phyloP scores from a whole-genome alignment of 1,139 yeast genomes.

The Barnettozyma hawaiiensis region DNA sequence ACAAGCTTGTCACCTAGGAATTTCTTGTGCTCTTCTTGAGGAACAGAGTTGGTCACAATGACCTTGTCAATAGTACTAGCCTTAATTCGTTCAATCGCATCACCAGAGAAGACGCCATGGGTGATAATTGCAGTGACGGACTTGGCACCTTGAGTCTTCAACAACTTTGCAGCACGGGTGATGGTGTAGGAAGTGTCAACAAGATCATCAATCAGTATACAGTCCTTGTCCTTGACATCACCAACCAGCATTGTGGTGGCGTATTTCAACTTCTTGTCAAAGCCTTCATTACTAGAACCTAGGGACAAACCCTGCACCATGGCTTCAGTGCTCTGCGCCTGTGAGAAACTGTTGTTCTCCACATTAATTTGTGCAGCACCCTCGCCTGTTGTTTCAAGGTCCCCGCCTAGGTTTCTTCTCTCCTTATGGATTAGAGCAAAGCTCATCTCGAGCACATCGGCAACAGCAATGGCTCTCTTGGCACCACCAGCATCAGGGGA shows the following conservation, averaged over 20 bases:
- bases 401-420: conserved; percentile 42
- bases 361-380: conserved; percentile 3
- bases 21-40: conserved; percentile 55
- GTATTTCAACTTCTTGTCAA: conserved; percentile 31
- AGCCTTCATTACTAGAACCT: conserved; percentile 22
- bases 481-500: conserved; percentile 99
- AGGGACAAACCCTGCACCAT: conserved; percentile 1
- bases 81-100: conserved; percentile 70
- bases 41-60: conserved; percentile 90
- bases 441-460: conserved; percentile 82
- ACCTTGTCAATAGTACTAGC: conserved; percentile 74
- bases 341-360: not conserved
- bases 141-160: conserved; percentile 89
- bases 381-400: not conserved
- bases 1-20: conserved; percentile 62
- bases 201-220: conserved; percentile 86
- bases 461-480: conserved; percentile 88
- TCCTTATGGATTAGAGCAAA: conserved; percentile 97
- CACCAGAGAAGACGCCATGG: conserved; percentile 91
- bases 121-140: conserved; percentile 85
- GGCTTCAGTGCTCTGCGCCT: not conserved
- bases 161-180: conserved; percentile 82
- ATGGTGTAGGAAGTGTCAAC: conserved; percentile 93
- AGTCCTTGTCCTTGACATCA: conserved; percentile 76
- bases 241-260: conserved; percentile 92